Evolutionary conservation across 75 land plant genomes (phyloP).

Genomic region (Azolla pinnata): DNA sequence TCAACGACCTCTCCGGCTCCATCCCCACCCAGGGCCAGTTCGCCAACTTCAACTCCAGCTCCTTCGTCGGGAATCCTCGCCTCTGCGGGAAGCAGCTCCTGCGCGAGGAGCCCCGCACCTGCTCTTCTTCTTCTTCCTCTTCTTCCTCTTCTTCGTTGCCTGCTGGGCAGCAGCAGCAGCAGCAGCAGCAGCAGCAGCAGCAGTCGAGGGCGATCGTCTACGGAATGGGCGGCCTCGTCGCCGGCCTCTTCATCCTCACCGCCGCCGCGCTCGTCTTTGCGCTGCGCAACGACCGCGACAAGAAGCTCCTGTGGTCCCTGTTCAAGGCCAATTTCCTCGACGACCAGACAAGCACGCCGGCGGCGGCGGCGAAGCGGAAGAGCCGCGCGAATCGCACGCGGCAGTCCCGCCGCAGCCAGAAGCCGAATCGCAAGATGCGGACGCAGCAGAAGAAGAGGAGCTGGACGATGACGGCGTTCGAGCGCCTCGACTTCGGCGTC

Average conservation of each 20-base stretch:
- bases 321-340: background rate
- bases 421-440: too few relatives aligned
- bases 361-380: constrained; percentile 13
- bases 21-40: constrained; percentile 22
- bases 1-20: constrained; percentile 37
- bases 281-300: constrained; percentile 4
- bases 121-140: background rate
- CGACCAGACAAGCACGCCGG: constrained; percentile 1
- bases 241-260: constrained; percentile 25
- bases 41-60: constrained; percentile 18
- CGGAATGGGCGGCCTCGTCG: constrained; percentile 1
- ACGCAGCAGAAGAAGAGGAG: constrained; percentile 42
- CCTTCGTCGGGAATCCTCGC: constrained; percentile 33
- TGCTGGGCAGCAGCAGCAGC: too few relatives aligned
- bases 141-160: too few relatives aligned
- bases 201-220: background rate
- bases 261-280: constrained; percentile 27
- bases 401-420: too few relatives aligned
- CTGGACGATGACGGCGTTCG: constrained; percentile 68
- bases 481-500: constrained; percentile 52
- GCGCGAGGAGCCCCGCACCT: background rate
- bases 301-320: constrained; percentile 1
- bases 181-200: background rate
- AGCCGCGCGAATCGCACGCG: too few relatives aligned
- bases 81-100: constrained; percentile 23